Evolutionary conservation across 805 yeast genomes (phyloP), one percentile per base, ranked within the genome.

Genomic region (Saccharomycopsis oosterbeekiorum): DNA sequence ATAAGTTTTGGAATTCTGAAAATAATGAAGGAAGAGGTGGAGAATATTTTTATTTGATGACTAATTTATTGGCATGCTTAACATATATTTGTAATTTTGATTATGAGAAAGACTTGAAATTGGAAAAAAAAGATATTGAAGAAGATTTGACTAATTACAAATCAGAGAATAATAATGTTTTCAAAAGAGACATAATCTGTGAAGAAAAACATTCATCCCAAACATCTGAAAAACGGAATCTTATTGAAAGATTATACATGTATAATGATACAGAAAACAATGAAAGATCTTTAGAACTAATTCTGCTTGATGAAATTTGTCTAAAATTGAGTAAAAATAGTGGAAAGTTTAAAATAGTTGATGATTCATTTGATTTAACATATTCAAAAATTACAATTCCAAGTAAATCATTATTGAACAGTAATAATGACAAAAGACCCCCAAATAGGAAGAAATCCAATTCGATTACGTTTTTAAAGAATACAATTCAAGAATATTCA

Each of bases 1-100:
- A 19, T 42, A 40, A 56, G 21, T 62, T 62, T 50, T 64, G 66
- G 66, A 26, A 15, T 9, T 34, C 39, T 19, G 62, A 59, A 12
- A n/a, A 19, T 19, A 36, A 57, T 21, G 37, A 57, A 21, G 66
- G 65, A 12, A 41, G 19, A 24, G 43, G 54, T 37, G 66, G 66
- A 12, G 50, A 29, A 36, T 59, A 40, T 12, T 41, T 56, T 15
- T 64, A 64, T 36, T 26, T 57, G 29, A 62, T 64, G 55, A 64
- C 66, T 4, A 64, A 58, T 36, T 54, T 64, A 9, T 63, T 62
- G 40, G 66, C 66, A 9, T 36, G 60, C 4, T 42, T 64, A 24
- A 60, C 62, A 17, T 64, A 43, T 56, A 24, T 64, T 11, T 40
- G 51, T 12, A 43, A 59, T 19, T 36, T 63, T 10, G 63, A 59